phyloP scores from a whole-genome alignment of 2,329 filamentous ascomycete genomes.

The Pseudocercospora musae region DNA sequence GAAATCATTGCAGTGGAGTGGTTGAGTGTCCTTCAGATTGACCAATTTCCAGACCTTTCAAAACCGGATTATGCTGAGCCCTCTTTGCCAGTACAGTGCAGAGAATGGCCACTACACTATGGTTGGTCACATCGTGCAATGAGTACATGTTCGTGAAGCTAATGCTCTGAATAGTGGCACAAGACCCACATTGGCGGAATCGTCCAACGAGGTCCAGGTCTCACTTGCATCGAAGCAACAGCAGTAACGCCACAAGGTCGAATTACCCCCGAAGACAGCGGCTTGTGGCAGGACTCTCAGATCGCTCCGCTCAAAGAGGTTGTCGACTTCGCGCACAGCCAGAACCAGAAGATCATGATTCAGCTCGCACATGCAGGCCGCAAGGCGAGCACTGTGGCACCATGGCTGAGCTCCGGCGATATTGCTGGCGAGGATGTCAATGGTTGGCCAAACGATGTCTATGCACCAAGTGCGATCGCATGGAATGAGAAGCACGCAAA shows the following conservation, averaged over 20 bases:
- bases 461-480: conserved; percentile 57
- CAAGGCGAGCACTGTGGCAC: conserved; percentile 58
- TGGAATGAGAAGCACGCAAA: conserved; percentile 60
- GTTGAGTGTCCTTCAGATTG: not conserved
- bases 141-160: not conserved
- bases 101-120: conserved; percentile 70
- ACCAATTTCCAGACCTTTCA: conserved; percentile 15
- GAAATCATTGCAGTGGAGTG: too few relatives aligned
- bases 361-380: conserved; percentile 78
- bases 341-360: conserved; percentile 72
- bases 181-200: conserved; percentile 71
- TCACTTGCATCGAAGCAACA: conserved; percentile 76
- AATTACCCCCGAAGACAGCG: conserved; percentile 75
- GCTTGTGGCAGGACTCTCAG: conserved; percentile 82
- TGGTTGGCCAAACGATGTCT: conserved; percentile 53
- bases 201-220: conserved; percentile 68
- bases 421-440: conserved; percentile 52
- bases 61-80: conserved; percentile 58
- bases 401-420: conserved; percentile 59
- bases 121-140: conserved; percentile 1
- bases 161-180: conserved; percentile 56
- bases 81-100: conserved; percentile 65
- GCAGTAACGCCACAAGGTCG: conserved; percentile 71
- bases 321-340: conserved; percentile 75
- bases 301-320: conserved; percentile 67